Evolutionary conservation across 1,139 yeast species (phyloP).

Genomic region (Kazachstania sp.): DNA sequence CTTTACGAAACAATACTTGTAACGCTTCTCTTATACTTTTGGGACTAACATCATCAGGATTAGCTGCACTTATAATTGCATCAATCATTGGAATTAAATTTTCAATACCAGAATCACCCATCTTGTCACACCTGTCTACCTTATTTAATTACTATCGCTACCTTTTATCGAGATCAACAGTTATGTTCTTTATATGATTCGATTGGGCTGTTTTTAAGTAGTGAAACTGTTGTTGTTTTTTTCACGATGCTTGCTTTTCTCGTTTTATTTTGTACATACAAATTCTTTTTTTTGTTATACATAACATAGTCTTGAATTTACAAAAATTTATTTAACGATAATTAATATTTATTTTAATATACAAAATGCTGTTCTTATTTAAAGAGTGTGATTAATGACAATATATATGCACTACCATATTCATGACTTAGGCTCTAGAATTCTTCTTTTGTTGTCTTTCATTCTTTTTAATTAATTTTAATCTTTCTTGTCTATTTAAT

Average conservation of each 20-base stretch:
- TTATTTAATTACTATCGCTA: background rate
- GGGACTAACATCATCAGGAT: slow-evolving; percentile 62
- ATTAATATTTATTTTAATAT: background rate
- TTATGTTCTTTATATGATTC: too few relatives aligned
- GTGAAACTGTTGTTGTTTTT: too few relatives aligned
- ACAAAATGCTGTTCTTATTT: background rate
- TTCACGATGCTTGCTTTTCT: too few relatives aligned
- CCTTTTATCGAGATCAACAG: too few relatives aligned
- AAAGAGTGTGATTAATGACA: background rate
- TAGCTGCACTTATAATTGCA: slow-evolving; percentile 68
- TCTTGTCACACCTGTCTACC: background rate
- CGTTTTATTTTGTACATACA: too few relatives aligned
- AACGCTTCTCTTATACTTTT: slow-evolving; percentile 63
- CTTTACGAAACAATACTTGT: slow-evolving; percentile 55
- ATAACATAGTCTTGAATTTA: too few relatives aligned
- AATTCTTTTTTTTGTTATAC: too few relatives aligned
- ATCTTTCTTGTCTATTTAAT: slow-evolving; percentile 72
- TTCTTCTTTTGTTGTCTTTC: slow-evolving; percentile 82
- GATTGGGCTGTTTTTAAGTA: too few relatives aligned
- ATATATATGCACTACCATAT: background rate
- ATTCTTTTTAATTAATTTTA: slow-evolving; percentile 77
- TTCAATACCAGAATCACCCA: slow-evolving; percentile 11
- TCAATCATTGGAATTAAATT: slow-evolving; percentile 61
- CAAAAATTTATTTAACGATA: background rate
- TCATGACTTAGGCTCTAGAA: slow-evolving; percentile 35